Evolutionary conservation across 106 monocot species (phyloP), one percentile per base, ranked within the genome.

Genomic region (Dactylorhiza incarnata): DNA sequence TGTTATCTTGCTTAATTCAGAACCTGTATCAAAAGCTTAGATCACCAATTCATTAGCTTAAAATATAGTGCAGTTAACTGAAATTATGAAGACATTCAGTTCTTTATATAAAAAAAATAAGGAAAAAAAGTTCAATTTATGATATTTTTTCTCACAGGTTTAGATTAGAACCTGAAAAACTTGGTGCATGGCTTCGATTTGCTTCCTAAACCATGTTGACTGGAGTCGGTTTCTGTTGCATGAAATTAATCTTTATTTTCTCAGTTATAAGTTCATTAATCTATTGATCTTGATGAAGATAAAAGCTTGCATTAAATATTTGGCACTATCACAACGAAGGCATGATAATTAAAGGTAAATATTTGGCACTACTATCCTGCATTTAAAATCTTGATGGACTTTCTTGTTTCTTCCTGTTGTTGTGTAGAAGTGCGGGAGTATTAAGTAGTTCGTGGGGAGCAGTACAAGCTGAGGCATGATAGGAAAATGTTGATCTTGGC

Each of bases 131-230:
- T 75, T 86, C 68, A 51, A 78, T 73, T 83, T 71, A 78, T 66
- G 63, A 79, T 76, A 79, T 85, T 84, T 74, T 85, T 59, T 89
- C 87, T 77, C 61, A 76, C 47, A 78, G 82, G 89, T 85, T 90
- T 86, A 80, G 74, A 80, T 80, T 80, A 80, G 80, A 80, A 80
- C 80, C 80, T 96, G 93, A 96, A 96, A 96, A 96, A 96, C 82
- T 96, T 96, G 84, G 88, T 96, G 93, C 96, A 96, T 76, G 96
- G 96, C 93, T 93, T 96, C 86, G 91, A 93, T 96, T 96, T 96
- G 96, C 96, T 93, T 96, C 96, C 96, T 90, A 96, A 71, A 89
- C 89, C 92, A 92, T 84, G 75, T 91, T 88, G 91, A 71, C 48
- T 37, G 10, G 85, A 90, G 74, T 86, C 89, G 84, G 25, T 71